Conservation (phyloP, 257 asterid species). For the Coffea canephora region DNA sequence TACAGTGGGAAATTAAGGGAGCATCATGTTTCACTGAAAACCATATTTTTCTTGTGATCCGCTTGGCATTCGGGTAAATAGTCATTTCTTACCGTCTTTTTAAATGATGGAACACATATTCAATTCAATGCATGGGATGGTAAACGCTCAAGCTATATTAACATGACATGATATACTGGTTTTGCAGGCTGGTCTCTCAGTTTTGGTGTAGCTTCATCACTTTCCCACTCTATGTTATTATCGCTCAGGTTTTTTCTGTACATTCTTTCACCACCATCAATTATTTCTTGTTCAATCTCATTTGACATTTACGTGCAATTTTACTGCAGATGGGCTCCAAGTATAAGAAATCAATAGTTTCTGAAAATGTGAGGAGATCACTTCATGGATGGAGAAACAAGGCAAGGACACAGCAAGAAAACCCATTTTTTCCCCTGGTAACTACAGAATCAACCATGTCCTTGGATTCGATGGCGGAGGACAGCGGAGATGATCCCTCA, state of each 20-base stretch:
- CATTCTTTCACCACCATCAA: background rate
- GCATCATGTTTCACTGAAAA: conserved; percentile 61
- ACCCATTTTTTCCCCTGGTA: conserved; percentile 12
- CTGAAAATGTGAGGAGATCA: conserved; percentile 72
- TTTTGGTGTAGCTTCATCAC: conserved; percentile 98
- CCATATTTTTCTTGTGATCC: conserved; percentile 49
- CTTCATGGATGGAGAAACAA: conserved; percentile 77
- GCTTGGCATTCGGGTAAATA: conserved; percentile 71
- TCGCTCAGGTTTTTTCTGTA: conserved; percentile 65
- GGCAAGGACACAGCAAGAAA: conserved; percentile 49
- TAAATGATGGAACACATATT: background rate
- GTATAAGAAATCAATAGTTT: conserved; percentile 75
- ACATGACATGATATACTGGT: background rate
- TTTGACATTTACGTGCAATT: background rate
- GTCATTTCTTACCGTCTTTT: conserved; percentile 7
- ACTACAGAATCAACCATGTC: conserved; percentile 34
- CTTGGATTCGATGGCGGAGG: conserved; percentile 33
- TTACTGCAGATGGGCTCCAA: conserved; percentile 86
- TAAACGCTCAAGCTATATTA: background rate
- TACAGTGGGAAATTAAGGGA: conserved; percentile 76
- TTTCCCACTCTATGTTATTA: conserved; percentile 82
- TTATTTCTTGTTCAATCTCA: background rate
- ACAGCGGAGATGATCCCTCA: conserved; percentile 13
- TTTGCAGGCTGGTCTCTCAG: conserved; percentile 78
- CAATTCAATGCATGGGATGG: background rate